Conservation (phyloP, 495 filamentous ascomycete genomes). For the Penicillium macrosclerotiorum region DNA sequence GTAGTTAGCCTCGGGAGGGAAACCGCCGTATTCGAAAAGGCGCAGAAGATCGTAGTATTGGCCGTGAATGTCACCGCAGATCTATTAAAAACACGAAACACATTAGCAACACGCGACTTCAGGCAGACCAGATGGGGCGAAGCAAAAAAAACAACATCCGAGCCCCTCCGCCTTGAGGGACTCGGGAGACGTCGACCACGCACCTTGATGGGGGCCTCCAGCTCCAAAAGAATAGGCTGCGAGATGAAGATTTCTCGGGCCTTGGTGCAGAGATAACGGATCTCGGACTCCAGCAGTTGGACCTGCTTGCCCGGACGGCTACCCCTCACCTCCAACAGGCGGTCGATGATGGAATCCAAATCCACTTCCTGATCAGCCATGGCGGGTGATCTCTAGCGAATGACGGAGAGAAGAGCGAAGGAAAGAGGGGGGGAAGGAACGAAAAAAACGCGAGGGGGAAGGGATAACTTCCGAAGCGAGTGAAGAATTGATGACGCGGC, state of each 20-base stretch:
- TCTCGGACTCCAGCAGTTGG: slow-evolving; percentile 93
- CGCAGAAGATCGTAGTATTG: slow-evolving; percentile 98
- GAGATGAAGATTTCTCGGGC: slow-evolving; percentile 99
- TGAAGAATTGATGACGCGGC: slow-evolving; percentile 40
- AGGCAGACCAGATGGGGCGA: neutral
- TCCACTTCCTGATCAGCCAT: slow-evolving; percentile 99
- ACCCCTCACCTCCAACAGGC: slow-evolving; percentile 94
- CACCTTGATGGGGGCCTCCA: slow-evolving; percentile 99
- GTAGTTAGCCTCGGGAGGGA: slow-evolving; percentile 98
- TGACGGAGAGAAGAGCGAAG: slow-evolving; percentile 22
- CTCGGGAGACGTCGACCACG: slow-evolving; percentile 16
- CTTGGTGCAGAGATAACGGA: slow-evolving; percentile 97
- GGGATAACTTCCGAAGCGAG: slow-evolving; percentile 33
- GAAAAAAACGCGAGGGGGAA: slow-evolving; percentile 29
- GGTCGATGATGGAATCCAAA: slow-evolving; percentile 98
- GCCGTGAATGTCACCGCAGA: slow-evolving; percentile 98
- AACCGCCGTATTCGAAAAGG: slow-evolving; percentile 97
- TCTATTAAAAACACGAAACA: slow-evolving; percentile 51
- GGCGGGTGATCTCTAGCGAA: slow-evolving; percentile 39
- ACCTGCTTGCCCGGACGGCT: slow-evolving; percentile 98
- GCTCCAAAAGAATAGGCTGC: slow-evolving; percentile 94
- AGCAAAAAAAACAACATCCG: too few relatives aligned
- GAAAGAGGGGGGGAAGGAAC: slow-evolving; percentile 21
- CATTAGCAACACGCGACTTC: slow-evolving; percentile 7
- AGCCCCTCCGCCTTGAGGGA: slow-evolving; percentile 8